Base-by-base conservation (phyloP, 73 alveolate genomes). In the Uronychia binucleata region DNA sequence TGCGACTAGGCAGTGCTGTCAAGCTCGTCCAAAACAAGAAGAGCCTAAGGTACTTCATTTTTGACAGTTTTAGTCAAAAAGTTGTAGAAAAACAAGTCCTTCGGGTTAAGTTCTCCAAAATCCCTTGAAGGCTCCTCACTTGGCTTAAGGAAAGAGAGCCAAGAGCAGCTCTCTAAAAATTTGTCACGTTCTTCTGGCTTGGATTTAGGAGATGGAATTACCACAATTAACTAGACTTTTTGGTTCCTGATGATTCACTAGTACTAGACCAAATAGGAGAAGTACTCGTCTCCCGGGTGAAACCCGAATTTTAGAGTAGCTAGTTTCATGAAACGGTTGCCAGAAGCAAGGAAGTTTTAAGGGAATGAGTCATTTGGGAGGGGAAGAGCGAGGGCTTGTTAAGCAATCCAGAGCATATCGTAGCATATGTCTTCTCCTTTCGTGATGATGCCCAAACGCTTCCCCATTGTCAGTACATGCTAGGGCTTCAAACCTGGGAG, bases 121-220 rank as follows among this genome's bases (percentile, higher is more conserved):
- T 46, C 67, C 19, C 67, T 46, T 46, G 67, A 46, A 46, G 67
- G 67, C n/a, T 46, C 67, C n/a, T n/a, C n/a, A n/a, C n/a, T n/a
- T 46, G 67, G n/a, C 67, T 46, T 46, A 5, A 46, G 5, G 67
- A 46, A 46, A 19, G 67, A 46, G 67, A 46, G 67, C 67, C 67
- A 46, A 11, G 67, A 46, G 19, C 67, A 46, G 19, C 67, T 46
- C 19, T 46, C 67, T 19, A 46, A 11, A 46, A 46, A 46, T 5
- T 19, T 46, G n/a, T 46, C 67, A n/a, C 67, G 5, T 46, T 46
- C 19, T 11, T 46, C 19, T 46, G 67, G 5, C 67, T 46, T 46
- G 67, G 67, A 46, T 46, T 46, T 11, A 46, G 19, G 67, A 5
- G n/a, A n/a, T n/a, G n/a, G n/a, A n/a, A n/a, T n/a, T n/a, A n/a